Evolutionary conservation across 2,329 filamentous ascomycete genomes (phyloP), one percentile per base, ranked within the genome.

Genomic region (Aspergillus awamori): DNA sequence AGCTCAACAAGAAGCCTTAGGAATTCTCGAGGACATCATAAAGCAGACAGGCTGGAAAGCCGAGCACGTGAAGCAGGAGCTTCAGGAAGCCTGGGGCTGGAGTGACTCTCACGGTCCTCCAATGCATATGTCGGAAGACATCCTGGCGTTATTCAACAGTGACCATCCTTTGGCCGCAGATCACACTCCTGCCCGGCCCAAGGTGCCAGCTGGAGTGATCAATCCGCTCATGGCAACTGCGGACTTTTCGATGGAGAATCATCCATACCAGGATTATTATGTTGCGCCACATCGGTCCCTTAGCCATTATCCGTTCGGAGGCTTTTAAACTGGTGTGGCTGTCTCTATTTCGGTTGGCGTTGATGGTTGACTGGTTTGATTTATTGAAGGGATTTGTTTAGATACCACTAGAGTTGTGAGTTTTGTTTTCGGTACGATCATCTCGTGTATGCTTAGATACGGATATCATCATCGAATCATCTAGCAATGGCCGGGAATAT

Each of bases 181-280:
- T 13, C 67, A 68, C 24, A 62, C 69, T 58, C 64, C 73, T 24
- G 67, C 72, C 17, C 69, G 77, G 10, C 69, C 71, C 3, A 74
- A 69, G 38, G 70, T 75, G 57, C 73, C 73, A 4, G 58, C 75
- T 2, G 84, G 83, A 6, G 85, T 87, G 43, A 77, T 89, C 5
- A 94, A 94, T 69, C 91, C 91, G 1, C 76, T 94, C 41, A 83
- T 89, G 66, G 86, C 85, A 24, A 82, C 82, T 24, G 91, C 90
- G 1, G 90, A 95, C 71, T 95, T 95, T 73, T 89, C 83, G 24
- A 81, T 89, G 67, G 89, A 90, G 4, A 88, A 92, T 65, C 91
- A 93, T 76, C 91, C 92, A 1, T 96, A 95, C 71, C 89, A 92
- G 71, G 87, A 88, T 54, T 89, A 89, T 76, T 96, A 94, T 69